Base-by-base conservation (phyloP, 2,329 filamentous ascomycete species). In the Tolypocladium tundrense region DNA sequence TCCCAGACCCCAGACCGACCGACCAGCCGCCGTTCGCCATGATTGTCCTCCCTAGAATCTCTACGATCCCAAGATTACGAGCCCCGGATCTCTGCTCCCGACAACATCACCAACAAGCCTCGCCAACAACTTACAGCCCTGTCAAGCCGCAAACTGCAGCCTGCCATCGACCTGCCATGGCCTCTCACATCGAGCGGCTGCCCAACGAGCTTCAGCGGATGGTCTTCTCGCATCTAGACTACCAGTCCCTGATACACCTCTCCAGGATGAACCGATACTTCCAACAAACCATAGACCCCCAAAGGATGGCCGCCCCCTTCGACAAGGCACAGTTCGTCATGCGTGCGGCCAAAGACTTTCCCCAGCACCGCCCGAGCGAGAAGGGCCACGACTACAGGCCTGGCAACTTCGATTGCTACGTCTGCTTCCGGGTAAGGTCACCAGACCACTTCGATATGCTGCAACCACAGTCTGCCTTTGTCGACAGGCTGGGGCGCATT, bases 301-400 rank as follows among this genome's bases (percentile, higher is more conserved):
- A 66, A 53, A 59, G 55, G 14, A 71, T 73, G 64, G 71, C 73
- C n/a, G 63, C 68, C 31, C 58, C 67, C 6, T 45, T 57, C 21
- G 73, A 75, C 63, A 75, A 73, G 62, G 67, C 73, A 55, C 63
- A 72, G 51, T 75, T 75, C 53, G 69, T 76, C 61, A 73, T 75
- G 72, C 67, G 67, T 39, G 73, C 73, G 2, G 73, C 71, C 57
- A 75, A 72, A 48, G 69, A 73, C 65, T 76, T 75, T 58, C 64
- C 69, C 1, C 72, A 74, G 35, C 73, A 76, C 61, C 70, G 73
- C 24, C 70, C 72, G 6, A 70, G 66, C 59, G 70, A 72, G 53
- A 72, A 69, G 59, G 69, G 69, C 10, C 68, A 68, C 53, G 68
- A 72, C 52, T 70, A 73, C 59, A 67, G 69, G 55, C 73, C 73